Evolutionary conservation across 2,329 filamentous ascomycete genomes (phyloP), one percentile per base, ranked within the genome.

Genomic region (Alternaria gaisen): DNA sequence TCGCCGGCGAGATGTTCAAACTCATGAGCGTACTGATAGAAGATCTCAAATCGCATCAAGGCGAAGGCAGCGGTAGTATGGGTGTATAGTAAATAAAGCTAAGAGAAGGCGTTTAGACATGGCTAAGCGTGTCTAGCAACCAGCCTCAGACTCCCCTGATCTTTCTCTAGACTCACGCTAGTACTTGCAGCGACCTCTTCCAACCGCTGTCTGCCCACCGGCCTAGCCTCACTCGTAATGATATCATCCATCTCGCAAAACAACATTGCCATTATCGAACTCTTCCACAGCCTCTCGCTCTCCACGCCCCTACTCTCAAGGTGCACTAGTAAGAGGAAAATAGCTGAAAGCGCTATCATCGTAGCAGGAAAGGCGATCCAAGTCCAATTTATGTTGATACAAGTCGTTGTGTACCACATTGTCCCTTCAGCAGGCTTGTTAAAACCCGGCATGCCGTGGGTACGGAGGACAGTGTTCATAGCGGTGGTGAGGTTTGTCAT

Each of bases 1-100:
- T 76, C 63, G 72, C 72, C 1, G 76, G 74, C 26, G 76, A 79
- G 61, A 77, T 79, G 74, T 79, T 77, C 34, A 79, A 79, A 61
- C 64, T 75, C 40, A 68, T 77, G 22, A 73, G 74, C 55, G 64
- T 54, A 6, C 52, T 79, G 54, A 73, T 78, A 48, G 68, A 64
- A 38, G 72, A 76, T 34, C 24, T 72, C 18, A 65, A 65, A 24
- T n/a, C 14, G 30, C 34, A n/a, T 14, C 34, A 18, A 11, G 24
- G 50, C 36, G 36, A 52, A 52, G 46, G 30, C 24, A 11, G 50
- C 16, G 34, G 34, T 28, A 12, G 50, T 30, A 52, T n/a, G 28
- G 11, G 11, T 30, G 34, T n/a, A 30, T 28, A 40, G 16, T n/a
- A 52, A 41, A 6, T 20, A 47, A 1, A 24, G 24, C 14, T 9